Evolutionary conservation across 2,329 filamentous ascomycete genomes (phyloP).

Genomic region (Aureobasidium pullulans): DNA sequence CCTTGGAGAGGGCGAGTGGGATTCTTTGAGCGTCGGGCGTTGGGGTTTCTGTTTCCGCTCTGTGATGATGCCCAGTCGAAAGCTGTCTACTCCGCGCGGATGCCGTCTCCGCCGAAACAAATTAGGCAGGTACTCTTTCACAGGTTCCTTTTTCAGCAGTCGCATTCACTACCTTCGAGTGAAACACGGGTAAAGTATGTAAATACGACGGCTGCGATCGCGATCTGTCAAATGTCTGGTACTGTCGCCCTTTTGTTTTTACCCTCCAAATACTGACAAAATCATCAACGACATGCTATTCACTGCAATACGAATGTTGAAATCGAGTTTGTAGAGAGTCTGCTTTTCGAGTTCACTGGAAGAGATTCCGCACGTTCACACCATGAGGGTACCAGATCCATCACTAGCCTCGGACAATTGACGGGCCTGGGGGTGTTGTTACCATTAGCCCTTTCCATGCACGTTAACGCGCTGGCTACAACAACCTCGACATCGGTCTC

Average conservation of each 20-base stretch:
- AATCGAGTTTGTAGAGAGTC: too few species aligned
- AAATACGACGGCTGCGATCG: not conserved
- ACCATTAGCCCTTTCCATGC: not conserved
- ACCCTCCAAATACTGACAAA: not conserved
- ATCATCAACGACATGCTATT: not conserved
- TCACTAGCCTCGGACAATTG: constrained; percentile 7
- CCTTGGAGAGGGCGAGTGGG: not conserved
- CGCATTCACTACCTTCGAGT: not conserved
- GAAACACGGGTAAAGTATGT: not conserved
- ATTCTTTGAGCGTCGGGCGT: not conserved
- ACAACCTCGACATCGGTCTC: not conserved
- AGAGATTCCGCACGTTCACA: not conserved
- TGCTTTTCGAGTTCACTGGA: not conserved
- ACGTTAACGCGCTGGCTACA: not conserved
- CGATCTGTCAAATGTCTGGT: not conserved
- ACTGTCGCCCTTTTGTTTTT: not conserved
- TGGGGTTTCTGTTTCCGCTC: constrained; percentile 2
- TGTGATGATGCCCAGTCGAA: not conserved
- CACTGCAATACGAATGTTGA: not conserved
- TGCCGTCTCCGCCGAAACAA: not conserved
- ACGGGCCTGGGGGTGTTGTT: not conserved
- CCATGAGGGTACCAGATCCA: not conserved
- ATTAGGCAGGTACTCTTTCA: not conserved
- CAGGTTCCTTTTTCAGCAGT: not conserved
- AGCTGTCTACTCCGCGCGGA: not conserved